phyloP scores from a whole-genome alignment of 1,284 basidiomycete species.

The Trametes polyzona region DNA sequence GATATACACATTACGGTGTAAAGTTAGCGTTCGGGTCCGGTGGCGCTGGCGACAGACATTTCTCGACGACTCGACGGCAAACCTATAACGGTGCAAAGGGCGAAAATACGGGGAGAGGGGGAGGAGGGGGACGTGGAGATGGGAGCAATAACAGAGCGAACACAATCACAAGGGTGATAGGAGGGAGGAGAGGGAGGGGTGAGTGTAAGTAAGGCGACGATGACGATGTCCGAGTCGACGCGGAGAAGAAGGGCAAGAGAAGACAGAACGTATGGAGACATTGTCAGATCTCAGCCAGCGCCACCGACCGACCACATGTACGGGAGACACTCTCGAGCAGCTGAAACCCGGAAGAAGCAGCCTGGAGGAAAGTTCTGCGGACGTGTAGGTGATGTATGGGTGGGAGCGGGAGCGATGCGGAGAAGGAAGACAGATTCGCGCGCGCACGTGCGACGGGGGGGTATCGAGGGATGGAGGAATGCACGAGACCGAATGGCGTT shows the following conservation, averaged over 20 bases:
- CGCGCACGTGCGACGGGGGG: background rate
- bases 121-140: background rate
- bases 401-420: background rate
- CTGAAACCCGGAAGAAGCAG: background rate
- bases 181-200: background rate
- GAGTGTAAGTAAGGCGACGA: background rate
- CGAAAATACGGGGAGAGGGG: background rate
- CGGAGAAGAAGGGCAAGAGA: background rate
- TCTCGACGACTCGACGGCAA: no score
- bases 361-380: background rate
- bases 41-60: background rate
- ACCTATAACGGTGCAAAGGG: background rate
- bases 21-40: constrained; percentile 1
- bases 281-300: background rate
- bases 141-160: background rate
- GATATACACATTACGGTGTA: constrained; percentile 8
- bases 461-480: background rate
- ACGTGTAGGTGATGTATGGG: background rate
- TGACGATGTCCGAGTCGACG: background rate
- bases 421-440: background rate
- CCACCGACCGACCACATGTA: no score
- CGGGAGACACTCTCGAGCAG: background rate
- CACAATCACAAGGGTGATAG: background rate
- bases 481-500: constrained; percentile 2
- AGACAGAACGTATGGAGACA: background rate